These are phyloP conservation scores for Penicillium arizonense DNA, from an alignment of 495 filamentous ascomycete genomes.

Conservation along the genomic window DNA sequence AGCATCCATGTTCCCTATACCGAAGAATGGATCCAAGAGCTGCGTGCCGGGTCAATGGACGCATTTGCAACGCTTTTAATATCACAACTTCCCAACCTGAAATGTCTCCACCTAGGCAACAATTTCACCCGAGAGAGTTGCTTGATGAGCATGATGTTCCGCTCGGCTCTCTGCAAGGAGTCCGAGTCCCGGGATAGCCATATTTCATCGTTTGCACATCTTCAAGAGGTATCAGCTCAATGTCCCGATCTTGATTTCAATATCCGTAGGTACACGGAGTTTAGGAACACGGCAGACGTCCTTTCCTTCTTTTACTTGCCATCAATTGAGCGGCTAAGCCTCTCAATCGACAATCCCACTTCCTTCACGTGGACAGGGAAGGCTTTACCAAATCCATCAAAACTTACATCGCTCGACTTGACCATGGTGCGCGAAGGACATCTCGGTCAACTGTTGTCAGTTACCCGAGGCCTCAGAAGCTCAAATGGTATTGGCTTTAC, in stretches of 20 bases:
- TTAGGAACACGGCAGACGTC: background rate
- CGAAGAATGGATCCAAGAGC: background rate
- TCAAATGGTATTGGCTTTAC: slow-evolving; percentile 5
- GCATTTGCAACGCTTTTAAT: background rate
- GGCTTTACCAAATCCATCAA: slow-evolving; percentile 3
- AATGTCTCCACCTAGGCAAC: background rate
- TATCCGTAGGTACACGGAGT: background rate
- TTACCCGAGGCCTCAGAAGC: background rate
- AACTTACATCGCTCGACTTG: slow-evolving; percentile 7
- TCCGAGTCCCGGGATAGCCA: background rate
- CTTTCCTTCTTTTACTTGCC: background rate
- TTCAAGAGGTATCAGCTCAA: background rate
- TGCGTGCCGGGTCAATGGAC: background rate
- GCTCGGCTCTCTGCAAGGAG: background rate
- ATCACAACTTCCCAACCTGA: background rate
- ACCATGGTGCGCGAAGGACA: slow-evolving; percentile 2
- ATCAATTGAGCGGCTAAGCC: background rate
- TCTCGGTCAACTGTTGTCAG: slow-evolving; percentile 7
- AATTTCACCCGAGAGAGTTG: background rate
- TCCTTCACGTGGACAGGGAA: slow-evolving; percentile 2
- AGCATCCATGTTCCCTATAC: background rate
- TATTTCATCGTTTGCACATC: background rate
- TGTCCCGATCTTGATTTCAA: background rate
- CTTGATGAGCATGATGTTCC: background rate
- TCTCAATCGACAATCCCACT: background rate